Evolutionary conservation across 129 eudicot genomes (phyloP), one percentile per base, ranked within the genome.

Genomic region (Flaveria ramosissima): DNA sequence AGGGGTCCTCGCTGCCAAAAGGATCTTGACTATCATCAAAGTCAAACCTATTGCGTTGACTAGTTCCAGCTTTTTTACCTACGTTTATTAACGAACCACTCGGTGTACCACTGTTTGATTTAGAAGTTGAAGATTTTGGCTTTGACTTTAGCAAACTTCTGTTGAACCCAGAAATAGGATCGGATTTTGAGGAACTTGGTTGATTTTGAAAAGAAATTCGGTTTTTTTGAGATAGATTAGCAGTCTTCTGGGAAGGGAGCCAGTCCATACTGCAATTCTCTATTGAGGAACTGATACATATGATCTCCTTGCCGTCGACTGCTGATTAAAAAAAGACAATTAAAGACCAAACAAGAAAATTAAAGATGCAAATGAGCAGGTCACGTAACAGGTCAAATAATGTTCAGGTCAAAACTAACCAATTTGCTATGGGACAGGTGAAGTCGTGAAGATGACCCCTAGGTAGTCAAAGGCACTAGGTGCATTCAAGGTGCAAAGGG

Each of bases 21-120:
- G 96, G 95, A 82, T 93, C 98, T 63, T 83, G 86, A 79, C 87
- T 89, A 72, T 82, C 92, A 21, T 87, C 95, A 57, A 75, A 80
- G 41, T 74, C 76, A 32, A 80, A 56, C 70, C 73, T 57, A 19
- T 70, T 47, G 41, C 26, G 83, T 76, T 72, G 83, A 65, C 71
- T 9, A 39, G 26, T 32, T 53, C 80, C 79, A 41, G 74, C 13
- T 41, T 70, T 85, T 59, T 85, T 84, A 21, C 74, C 80, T 70
- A 57, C 75, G 67, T 16, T 52, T 30, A 53, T 64, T 65, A 43
- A 66, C 9, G 76, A 82, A 61, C 77, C 61, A 42, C 78, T 53
- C 2, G 82, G 79, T 15, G 81, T 63, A 24, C 79, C 82, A 70
- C 81, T 85, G 39, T 75, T 84, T 62, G 91, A 85, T 15, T 80